Base-by-base conservation (phyloP, 179 eudicot genomes). In the Amaranthus tricolor region DNA sequence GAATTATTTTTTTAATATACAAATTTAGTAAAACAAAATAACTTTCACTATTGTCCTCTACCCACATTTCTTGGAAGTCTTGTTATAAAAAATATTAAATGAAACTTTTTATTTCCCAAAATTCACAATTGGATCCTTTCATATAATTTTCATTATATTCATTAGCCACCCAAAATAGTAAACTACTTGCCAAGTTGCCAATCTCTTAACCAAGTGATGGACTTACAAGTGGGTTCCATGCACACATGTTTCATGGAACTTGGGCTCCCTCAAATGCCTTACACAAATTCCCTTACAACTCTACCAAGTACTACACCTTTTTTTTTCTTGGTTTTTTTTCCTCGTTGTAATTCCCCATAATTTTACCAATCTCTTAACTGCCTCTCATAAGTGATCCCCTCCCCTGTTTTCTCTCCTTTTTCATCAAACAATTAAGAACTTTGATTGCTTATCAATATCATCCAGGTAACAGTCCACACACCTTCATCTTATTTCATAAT, bases 361-460 rank as follows among this genome's bases (percentile, higher is more conserved):
- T 47, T 47, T 9, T 7, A 53, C 7, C 8, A 3, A 69, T 31
- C 54, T 70, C 4, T 70, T 70, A 70, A 43, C 52, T 55, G 50
- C 74, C 64, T 55, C 49, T 70, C 62, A 43, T 56, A 0, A 53
- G 62, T 72, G 66, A 59, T 72, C 57, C 43, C 66, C 56, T 60
- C 60, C 66, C 60, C 50, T 60, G 56, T 45, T 72, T 47, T 31
- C 48, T 72, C 55, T 72, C 74, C 12, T 19, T 15, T 21, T 56
- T 2, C 31, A 54, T 43, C 17, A 6, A 44, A 15, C 21, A 48
- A 70, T 16, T 40, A 12, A 7, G 12, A 57, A 47, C 5, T 72
- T 43, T 44, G 19, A 20, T 72, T 8, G 4, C 21, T 13, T 19
- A 20, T 59, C 9, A 7, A 7, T 0, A 59, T 58, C 0, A 6